Base-by-base conservation (phyloP, 2,329 filamentous ascomycete species). In the Neopestalotiopsis sp. region DNA sequence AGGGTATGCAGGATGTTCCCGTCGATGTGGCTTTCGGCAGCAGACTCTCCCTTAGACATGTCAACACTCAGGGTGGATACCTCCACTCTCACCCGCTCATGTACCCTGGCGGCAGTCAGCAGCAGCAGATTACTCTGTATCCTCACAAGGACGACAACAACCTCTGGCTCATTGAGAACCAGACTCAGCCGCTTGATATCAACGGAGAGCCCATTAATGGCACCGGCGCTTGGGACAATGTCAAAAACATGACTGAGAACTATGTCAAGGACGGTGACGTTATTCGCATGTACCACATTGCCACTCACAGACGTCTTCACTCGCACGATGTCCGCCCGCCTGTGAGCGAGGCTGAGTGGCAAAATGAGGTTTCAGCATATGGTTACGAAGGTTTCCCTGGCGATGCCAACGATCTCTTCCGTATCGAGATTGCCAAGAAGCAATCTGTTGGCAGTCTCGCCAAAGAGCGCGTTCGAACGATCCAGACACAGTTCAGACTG, bases 131-230 rank as follows among this genome's bases (percentile, higher is more conserved):
- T 75, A 99, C 96, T 1, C 89, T 99, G 3, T 99, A 99, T 77
- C 96, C 96, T 7, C 96, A 99, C 88, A 98, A 98, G 87, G 96
- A 99, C 76, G 94, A 97, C 79, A 99, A 99, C 88, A 99, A 99
- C 79, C 76, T 97, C 68, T 99, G 94, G 90, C 83, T 98, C 45
- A 79, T 98, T 68, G 96, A 99, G 85, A 70, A 99, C 81, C 93
- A 97, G 83, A 99, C 96, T 9, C 94, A 98, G 77, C 96, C 96
- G 10, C 85, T 96, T 20, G 91, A 90, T 68, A 84, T 89, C 67
- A 89, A 94, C 73, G 94, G 94, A 66, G 87, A 93, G 71, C 88
- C 90, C 61, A 91, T 97, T 72, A 91, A 92, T 74, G 95, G 95
- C 58, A 93, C 94, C 1, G 83, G 86, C 63, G 95, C 94, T 9